Percentiles rank a stretch among this genome's conserved stretches.
Evolutionary conservation across 176 grass and related monocot genomes (phyloP).

Genomic region (Puya raimondii): DNA sequence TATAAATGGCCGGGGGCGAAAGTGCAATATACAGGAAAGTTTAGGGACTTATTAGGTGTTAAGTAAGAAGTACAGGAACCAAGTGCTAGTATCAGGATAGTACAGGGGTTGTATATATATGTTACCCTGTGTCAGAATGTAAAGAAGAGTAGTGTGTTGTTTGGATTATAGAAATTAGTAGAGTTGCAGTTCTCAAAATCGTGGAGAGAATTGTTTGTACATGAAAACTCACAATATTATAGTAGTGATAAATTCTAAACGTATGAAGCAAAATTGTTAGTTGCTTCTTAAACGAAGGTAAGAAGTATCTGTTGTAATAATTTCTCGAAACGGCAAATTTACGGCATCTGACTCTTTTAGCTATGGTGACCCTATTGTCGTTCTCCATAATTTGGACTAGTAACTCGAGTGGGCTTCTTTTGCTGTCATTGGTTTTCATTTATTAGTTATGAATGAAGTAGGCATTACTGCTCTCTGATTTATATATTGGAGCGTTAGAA

Average conservation of each 20-base stretch:
- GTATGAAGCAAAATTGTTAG: not conserved
- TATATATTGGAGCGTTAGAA: not conserved
- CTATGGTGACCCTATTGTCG: not conserved
- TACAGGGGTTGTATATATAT: no score
- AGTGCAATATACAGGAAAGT: no score
- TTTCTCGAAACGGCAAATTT: not conserved
- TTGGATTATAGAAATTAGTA: no score
- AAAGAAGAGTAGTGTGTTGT: no score
- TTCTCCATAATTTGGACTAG: not conserved
- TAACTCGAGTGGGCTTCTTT: no score
- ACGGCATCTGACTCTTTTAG: not conserved
- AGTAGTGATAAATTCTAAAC: not conserved
- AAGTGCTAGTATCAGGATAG: no score
- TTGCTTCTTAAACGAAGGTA: not conserved
- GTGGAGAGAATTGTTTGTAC: no score
- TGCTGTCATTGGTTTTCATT: not conserved
- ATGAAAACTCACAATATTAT: not conserved
- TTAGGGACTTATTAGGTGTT: no score
- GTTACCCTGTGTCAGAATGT: no score
- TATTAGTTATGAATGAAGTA: not conserved
- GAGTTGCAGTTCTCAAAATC: no score
- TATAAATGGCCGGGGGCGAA: no score
- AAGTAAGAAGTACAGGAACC: no score
- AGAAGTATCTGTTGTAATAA: not conserved
- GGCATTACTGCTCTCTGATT: not conserved